These are phyloP conservation scores for Fagopyrum esculentum DNA, from an alignment of 148 eudicot species.

Conservation along the genomic window DNA sequence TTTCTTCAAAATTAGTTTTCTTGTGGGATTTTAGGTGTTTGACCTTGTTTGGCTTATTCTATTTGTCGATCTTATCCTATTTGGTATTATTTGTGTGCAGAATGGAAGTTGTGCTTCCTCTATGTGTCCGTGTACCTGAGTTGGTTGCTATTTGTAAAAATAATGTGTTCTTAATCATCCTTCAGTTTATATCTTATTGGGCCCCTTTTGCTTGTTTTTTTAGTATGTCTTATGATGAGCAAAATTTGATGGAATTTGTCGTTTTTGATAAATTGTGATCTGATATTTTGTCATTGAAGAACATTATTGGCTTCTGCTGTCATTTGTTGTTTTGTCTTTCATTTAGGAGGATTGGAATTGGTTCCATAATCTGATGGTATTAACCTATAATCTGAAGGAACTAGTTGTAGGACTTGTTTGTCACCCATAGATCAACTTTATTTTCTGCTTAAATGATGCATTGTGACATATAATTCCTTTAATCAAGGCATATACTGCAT, in stretches of 20 bases:
- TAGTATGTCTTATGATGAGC: background rate
- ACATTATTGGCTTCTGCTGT: background rate
- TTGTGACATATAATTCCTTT: too few relatives aligned
- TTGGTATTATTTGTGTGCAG: background rate
- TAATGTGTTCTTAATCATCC: background rate
- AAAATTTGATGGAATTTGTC: background rate
- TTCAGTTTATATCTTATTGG: background rate
- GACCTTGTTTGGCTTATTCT: background rate
- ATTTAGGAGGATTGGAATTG: background rate
- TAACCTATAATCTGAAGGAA: too few relatives aligned
- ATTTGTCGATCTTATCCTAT: background rate
- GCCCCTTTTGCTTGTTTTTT: background rate
- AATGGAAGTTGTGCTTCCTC: background rate
- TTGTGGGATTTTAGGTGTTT: background rate
- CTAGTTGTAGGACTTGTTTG: too few relatives aligned
- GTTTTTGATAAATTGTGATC: background rate
- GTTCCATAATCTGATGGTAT: background rate
- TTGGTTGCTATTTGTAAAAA: background rate
- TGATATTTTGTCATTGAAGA: background rate
- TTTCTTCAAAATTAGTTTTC: background rate
- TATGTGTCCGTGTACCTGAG: background rate
- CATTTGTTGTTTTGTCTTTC: background rate
- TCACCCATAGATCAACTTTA: too few relatives aligned
- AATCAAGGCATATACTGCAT: too few relatives aligned
- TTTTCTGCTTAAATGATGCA: too few relatives aligned